Base-by-base conservation (phyloP, 208 protist species). In the Herpetomonas samuelpessoai region DNA sequence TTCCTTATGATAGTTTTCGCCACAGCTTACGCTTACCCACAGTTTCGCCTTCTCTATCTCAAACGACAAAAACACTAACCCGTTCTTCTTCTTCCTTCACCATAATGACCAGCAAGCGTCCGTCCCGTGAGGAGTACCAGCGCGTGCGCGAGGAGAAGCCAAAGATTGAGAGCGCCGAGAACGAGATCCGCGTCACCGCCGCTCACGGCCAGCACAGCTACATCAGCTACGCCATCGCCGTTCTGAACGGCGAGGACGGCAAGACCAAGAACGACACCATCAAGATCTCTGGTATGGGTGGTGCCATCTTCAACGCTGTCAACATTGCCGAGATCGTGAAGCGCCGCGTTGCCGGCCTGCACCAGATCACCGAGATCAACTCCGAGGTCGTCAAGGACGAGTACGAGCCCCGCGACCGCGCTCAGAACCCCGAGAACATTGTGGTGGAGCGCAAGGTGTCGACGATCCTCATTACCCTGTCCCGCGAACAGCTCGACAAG, bases 281-380 rank as follows among this genome's bases (percentile, higher is more conserved):
- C 65, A 92, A 88, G 76, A 84, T 97, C 74, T 91, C 81, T 47
- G 92, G 79, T 21, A 95, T 96, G 87, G 92, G 90, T 30, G 72
- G 76, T 25, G 86, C 92, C 38, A 95, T 97, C 65, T 91, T 79
- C 72, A 96, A 91, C 71, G 88, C 80, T 54, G 88, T 97, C 52
- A 95, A 93, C 79, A 91, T 97, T 57, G 90, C 87, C 22, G 93
- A 97, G 69, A 91, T 97, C 57, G 74, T 97, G 50, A 97, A 96
- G 76, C 87, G 86, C 58, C 82, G 93, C 65, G 89, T 97, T 38
- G 69, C 60, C 19, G 91, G 91, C 22, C 82, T 97, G 14, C 91
- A 97, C 76, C 93, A 97, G 76, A 86, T 95, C 55, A 96, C 88
- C 18, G 80, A 88, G 49, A 92, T 95, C 39, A 75, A 67, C 39